Base-by-base conservation (phyloP, 2,329 filamentous ascomycete genomes). In the Domatiomyces catenatus region DNA sequence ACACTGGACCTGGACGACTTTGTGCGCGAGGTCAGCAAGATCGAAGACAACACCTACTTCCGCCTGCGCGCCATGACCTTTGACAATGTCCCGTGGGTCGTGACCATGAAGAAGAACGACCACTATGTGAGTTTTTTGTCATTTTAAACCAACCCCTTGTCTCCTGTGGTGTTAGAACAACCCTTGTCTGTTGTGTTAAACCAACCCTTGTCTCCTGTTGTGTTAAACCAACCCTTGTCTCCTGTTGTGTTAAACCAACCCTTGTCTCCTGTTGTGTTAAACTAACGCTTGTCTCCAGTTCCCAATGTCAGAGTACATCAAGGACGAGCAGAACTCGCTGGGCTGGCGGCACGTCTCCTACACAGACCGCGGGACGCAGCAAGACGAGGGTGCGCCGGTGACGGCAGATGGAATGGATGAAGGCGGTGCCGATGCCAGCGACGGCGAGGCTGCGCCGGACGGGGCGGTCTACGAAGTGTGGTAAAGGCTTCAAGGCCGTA, bases 71-170 rank as follows among this genome's bases (percentile, higher is more conserved):
- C 92, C n/a, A 87, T 96, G 66, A 96, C 92, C 0, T 98, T 98
- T 63, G 92, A 98, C 66, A 94, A 93, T 62, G 88, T 98, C 8
- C 90, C 90, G 2, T 98, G 92, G 88, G 88, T 98, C n/a, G 86
- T 93, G 42, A 98, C 92, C 7, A 94, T 98, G 86, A 98, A 98
- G 80, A 96, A 96, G 77, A 95, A 95, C 60, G 90, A 98, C 64
- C 92, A 98, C 68, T 98, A 98, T 66, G 72, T 75, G 61, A 63
- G 70, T 64, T 18, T 20, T 32, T 24, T 44, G n/a, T n/a, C n/a
- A n/a, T n/a, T n/a, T n/a, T n/a, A n/a, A n/a, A n/a, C n/a, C n/a
- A n/a, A n/a, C n/a, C n/a, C n/a, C n/a, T n/a, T n/a, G n/a, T n/a
- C n/a, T n/a, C n/a, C n/a, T n/a, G n/a, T n/a, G n/a, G n/a, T n/a